These are phyloP conservation scores for Moniliophthora roreri DNA, from an alignment of 1,284 basidiomycete genomes.

Conservation along the genomic window DNA sequence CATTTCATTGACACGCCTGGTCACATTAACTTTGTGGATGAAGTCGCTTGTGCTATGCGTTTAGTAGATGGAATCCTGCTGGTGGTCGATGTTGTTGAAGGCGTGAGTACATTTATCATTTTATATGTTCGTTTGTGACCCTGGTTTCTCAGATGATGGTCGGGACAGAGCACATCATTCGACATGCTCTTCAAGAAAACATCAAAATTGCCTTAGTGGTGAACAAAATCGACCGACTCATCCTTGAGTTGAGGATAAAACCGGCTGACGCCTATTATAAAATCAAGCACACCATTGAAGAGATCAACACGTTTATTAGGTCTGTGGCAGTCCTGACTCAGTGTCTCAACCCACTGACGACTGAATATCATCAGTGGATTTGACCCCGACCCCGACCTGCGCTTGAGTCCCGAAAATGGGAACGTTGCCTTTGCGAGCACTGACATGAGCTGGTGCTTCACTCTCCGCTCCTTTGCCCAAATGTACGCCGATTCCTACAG, in stretches of 20 bases:
- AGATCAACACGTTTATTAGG: constrained; percentile 96
- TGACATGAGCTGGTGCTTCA: constrained; percentile 98
- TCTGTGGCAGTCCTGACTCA: constrained; percentile 37
- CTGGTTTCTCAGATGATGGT: constrained; percentile 71
- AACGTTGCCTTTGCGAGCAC: constrained; percentile 98
- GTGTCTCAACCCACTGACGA: constrained; percentile 2
- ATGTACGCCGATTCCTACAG: constrained; percentile 96
- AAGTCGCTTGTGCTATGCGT: constrained; percentile 87
- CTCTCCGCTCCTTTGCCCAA: constrained; percentile 90
- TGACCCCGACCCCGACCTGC: constrained; percentile 83
- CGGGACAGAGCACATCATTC: constrained; percentile 83
- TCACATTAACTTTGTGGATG: constrained; percentile 97
- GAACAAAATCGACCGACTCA: constrained; percentile 98
- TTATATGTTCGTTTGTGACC: constrained; percentile 9
- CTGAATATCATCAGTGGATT: constrained; percentile 61
- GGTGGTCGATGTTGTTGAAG: constrained; percentile 95
- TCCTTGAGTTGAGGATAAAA: constrained; percentile 94
- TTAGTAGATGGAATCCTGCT: constrained; percentile 93
- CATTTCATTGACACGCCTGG: constrained; percentile 98
- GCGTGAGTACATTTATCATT: constrained; percentile 51
- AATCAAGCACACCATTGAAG: constrained; percentile 98
- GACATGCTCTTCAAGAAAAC: constrained; percentile 85
- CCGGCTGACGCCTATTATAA: constrained; percentile 98
- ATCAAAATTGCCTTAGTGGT: constrained; percentile 92
- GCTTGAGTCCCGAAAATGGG: constrained; percentile 91